phyloP scores from a whole-genome alignment of 768 basidiomycete species.

The Tulasnella sp. region DNA sequence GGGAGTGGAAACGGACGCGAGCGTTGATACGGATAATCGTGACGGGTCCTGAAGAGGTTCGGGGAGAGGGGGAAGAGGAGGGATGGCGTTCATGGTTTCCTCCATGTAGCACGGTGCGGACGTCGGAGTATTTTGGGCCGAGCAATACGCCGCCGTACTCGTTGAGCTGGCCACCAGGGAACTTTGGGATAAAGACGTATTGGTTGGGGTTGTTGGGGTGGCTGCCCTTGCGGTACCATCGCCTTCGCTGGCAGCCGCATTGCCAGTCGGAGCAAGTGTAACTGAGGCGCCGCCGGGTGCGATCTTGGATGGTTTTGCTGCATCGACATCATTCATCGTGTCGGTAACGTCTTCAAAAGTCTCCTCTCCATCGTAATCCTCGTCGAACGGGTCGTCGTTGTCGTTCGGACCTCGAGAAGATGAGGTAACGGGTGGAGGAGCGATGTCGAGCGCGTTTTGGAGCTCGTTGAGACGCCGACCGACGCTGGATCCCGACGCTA shows the following conservation, averaged over 20 bases:
- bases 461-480: constrained; percentile 14
- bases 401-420: not conserved
- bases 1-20: not conserved
- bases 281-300: not conserved
- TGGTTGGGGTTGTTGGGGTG: not conserved
- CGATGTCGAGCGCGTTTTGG: constrained; percentile 21
- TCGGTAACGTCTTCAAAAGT: not conserved
- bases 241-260: not conserved
- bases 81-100: not conserved
- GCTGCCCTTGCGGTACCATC: not conserved
- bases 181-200: not conserved
- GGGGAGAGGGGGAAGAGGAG: not conserved
- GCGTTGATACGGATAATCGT: not conserved
- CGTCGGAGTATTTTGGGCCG: not conserved
- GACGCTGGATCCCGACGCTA: constrained; percentile 11
- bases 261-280: not conserved
- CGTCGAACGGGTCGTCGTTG: not conserved
- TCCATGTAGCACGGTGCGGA: constrained; percentile 13
- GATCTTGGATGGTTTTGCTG: not conserved
- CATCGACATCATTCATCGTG: not conserved
- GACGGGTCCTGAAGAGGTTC: not conserved
- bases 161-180: not conserved
- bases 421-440: constrained; percentile 15
- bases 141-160: not conserved
- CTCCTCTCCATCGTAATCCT: not conserved